Base-by-base conservation (phyloP, 768 basidiomycete species). In the Mrakia frigida region DNA sequence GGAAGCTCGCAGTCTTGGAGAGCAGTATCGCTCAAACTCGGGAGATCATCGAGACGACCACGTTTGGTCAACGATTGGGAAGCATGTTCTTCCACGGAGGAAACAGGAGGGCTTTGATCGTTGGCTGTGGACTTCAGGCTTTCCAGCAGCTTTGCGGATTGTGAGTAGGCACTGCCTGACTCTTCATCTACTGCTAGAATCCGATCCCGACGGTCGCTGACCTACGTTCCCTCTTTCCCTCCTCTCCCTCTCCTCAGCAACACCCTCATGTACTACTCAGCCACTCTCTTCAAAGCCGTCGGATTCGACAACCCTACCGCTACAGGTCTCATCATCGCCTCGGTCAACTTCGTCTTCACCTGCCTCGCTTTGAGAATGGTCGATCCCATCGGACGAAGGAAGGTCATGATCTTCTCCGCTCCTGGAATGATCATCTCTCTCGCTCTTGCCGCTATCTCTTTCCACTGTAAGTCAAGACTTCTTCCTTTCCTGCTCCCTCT, bases 251-350 rank as follows among this genome's bases (percentile, higher is more conserved):
- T n/a, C 18, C 43, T 53, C 56, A 56, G 56, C 85, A 92, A 93
- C 80, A 91, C 92, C 0, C 86, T 92, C 63, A 84, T 84, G 83
- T 83, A 80, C 76, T 80, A 79, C 72, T 90, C 90, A 31, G 90
- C 91, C 4, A 91, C 91, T 0, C 86, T 93, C 18, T 93, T 93
- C 85, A 87, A 90, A 79, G 86, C 89, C 78, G 90, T 93, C 69
- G 92, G 92, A 0, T 93, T 93, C 84, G 85, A 90, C 81, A 90
- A 93, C 80, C 90, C 92, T 0, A 92, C 91, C 3, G 91, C 91
- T 0, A 90, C 92, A 35, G 91, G 91, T 0, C 87, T 92, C 41
- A 90, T 92, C 80, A 85, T 92, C 46, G 90, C 91, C 0, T 89
- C 89, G 10, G 91, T 91, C 35, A 92, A 92, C 83, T 92, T 91